Conservation (phyloP, 2,329 filamentous ascomycete species). For the Bimuria novae-zelandiae region DNA sequence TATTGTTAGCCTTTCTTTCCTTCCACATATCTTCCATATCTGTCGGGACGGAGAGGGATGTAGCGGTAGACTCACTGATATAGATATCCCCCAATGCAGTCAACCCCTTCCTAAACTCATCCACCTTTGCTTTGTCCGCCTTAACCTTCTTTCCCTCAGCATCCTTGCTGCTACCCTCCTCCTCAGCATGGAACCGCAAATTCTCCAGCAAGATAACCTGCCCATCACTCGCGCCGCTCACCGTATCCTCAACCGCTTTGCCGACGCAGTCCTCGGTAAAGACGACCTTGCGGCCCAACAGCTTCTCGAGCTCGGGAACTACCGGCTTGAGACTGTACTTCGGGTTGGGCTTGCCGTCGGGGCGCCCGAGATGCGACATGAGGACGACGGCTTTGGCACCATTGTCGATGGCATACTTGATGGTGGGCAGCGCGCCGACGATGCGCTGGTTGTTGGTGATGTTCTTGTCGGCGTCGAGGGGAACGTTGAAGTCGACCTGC, state of each 20-base stretch:
- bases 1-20: conserved; percentile 24
- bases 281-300: conserved; percentile 80
- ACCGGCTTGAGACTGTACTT: conserved; percentile 97
- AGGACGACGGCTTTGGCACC: conserved; percentile 91
- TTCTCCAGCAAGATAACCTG: conserved; percentile 94
- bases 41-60: too few species aligned
- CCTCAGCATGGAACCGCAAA: conserved; percentile 96
- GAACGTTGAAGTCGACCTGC: conserved; percentile 99
- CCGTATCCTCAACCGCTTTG: conserved; percentile 83
- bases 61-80: conserved; percentile 90
- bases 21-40: too few species aligned
- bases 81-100: conserved; percentile 95
- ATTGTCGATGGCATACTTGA: conserved; percentile 90
- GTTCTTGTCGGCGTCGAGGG: conserved; percentile 88
- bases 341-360: conserved; percentile 83
- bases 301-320: conserved; percentile 87
- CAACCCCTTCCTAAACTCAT: conserved; percentile 91
- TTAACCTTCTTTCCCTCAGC: conserved; percentile 95
- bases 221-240: conserved; percentile 80
- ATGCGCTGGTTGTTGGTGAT: conserved; percentile 99
- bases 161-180: conserved; percentile 96
- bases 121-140: conserved; percentile 91
- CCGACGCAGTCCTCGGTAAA: conserved; percentile 93
- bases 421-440: conserved; percentile 90
- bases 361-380: conserved; percentile 98